Evolutionary conservation across 257 asterid species (phyloP).

Genomic region (Nicotiana otophora): DNA sequence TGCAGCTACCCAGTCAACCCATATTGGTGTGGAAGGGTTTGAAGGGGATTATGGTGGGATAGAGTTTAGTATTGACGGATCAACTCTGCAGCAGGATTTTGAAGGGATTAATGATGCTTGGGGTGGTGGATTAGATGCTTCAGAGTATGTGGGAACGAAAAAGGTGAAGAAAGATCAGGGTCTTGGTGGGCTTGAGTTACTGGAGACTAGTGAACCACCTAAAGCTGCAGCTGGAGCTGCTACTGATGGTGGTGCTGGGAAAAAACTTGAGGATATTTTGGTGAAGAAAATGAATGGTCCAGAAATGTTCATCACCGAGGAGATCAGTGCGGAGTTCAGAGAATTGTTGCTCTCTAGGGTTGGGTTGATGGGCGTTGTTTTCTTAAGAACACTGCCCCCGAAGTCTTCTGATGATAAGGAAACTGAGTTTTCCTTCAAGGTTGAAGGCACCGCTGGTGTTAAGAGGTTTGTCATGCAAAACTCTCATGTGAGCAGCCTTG

Average conservation of each 20-base stretch:
- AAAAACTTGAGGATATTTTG: slow-evolving; percentile 73
- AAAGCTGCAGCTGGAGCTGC: slow-evolving; percentile 12
- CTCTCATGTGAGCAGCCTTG: slow-evolving; percentile 76
- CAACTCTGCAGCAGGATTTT: slow-evolving; percentile 82
- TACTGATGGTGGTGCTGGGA: slow-evolving; percentile 51
- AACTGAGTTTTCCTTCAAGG: slow-evolving; percentile 89
- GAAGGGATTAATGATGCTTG: slow-evolving; percentile 94
- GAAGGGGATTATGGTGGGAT: slow-evolving; percentile 98
- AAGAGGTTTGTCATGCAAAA: slow-evolving; percentile 78
- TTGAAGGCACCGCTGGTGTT: slow-evolving; percentile 65
- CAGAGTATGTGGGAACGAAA: slow-evolving; percentile 82
- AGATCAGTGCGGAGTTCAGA: slow-evolving; percentile 82
- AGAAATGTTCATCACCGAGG: slow-evolving; percentile 84
- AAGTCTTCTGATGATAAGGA: slow-evolving; percentile 57
- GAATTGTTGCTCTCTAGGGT: slow-evolving; percentile 88
- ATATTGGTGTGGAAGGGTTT: slow-evolving; percentile 91
- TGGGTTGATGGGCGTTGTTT: slow-evolving; percentile 71
- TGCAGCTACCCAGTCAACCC: slow-evolving; percentile 88
- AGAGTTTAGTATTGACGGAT: slow-evolving; percentile 70
- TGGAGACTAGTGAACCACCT: slow-evolving; percentile 77
- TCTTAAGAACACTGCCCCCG: slow-evolving; percentile 66
- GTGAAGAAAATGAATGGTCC: slow-evolving; percentile 94
- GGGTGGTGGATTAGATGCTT: slow-evolving; percentile 99
- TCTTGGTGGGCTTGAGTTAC: slow-evolving; percentile 91
- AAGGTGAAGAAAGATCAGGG: slow-evolving; percentile 73